Evolutionary conservation across 2,329 filamentous ascomycete genomes (phyloP).

Genomic region (Colletotrichum sp.): DNA sequence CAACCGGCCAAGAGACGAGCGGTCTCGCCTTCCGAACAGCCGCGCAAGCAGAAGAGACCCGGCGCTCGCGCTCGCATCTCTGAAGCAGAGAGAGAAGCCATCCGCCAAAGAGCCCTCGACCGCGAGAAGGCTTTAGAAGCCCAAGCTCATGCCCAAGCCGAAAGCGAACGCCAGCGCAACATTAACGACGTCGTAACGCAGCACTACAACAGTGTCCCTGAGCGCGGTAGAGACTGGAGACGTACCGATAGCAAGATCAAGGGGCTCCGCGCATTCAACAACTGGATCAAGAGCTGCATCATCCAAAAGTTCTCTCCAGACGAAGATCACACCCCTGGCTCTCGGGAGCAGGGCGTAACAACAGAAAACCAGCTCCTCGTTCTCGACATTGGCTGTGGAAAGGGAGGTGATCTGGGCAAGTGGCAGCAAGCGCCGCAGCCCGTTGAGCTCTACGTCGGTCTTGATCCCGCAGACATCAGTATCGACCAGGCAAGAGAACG

Average conservation of each 20-base stretch:
- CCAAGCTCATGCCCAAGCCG: conserved; percentile 38
- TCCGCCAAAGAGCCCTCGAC: conserved; percentile 66
- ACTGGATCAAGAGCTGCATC: conserved; percentile 97
- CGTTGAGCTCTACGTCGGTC: conserved; percentile 91
- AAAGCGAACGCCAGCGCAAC: conserved; percentile 49
- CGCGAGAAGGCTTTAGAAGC: conserved; percentile 51
- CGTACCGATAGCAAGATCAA: conserved; percentile 95
- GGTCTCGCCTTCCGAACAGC: conserved; percentile 58
- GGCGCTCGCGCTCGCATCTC: conserved; percentile 71
- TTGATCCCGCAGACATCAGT: conserved; percentile 91
- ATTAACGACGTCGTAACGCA: conserved; percentile 88
- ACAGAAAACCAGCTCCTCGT: conserved; percentile 73
- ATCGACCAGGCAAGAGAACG: conserved; percentile 90
- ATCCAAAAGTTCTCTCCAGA: conserved; percentile 95
- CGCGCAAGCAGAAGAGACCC: conserved; percentile 73
- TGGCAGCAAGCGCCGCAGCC: conserved; percentile 94
- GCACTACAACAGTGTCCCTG: conserved; percentile 95
- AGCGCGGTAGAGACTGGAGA: conserved; percentile 93
- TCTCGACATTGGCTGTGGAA: conserved; percentile 94
- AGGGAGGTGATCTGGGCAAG: conserved; percentile 93
- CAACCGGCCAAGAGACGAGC: conserved; percentile 64
- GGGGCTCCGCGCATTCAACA: conserved; percentile 93
- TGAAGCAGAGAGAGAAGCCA: conserved; percentile 69
- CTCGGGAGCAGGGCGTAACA: conserved; percentile 56
- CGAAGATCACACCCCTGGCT: conserved; percentile 72